Percentiles rank a stretch among this genome's conserved stretches.
Evolutionary conservation across 2,329 filamentous ascomycete species (phyloP).

Genomic region (Trichoderma guizhouense): DNA sequence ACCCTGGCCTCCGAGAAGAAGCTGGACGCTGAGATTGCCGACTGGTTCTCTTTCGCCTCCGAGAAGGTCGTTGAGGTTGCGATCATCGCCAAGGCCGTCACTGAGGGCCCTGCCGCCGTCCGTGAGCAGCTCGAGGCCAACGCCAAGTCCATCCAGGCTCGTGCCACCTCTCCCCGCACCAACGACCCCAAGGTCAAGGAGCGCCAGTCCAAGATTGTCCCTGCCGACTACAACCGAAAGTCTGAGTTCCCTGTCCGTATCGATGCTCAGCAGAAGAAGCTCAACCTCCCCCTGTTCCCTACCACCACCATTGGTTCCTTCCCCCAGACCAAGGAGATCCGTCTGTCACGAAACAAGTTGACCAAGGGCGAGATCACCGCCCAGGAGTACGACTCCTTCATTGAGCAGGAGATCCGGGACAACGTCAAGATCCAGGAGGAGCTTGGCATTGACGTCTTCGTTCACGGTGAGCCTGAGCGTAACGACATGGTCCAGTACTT

Average conservation of each 20-base stretch:
- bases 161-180: conserved; percentile 88
- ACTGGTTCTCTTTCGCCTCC: conserved; percentile 98
- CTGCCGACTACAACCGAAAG: conserved; percentile 87
- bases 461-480: conserved; percentile 98
- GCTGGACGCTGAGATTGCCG: conserved; percentile 84
- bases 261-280: conserved; percentile 81
- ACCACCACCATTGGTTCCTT: conserved; percentile 99
- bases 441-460: conserved; percentile 93
- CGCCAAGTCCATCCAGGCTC: conserved; percentile 87
- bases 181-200: conserved; percentile 98
- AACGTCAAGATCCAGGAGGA: conserved; percentile 97
- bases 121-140: conserved; percentile 91
- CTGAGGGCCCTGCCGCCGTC: conserved; percentile 83
- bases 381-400: conserved; percentile 96
- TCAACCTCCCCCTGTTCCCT: conserved; percentile 94
- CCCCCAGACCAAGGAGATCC: conserved; percentile 99
- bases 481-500: conserved; percentile 99
- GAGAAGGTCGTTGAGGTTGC: conserved; percentile 93
- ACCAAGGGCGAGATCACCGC: conserved; percentile 96
- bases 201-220: conserved; percentile 81
- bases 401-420: conserved; percentile 96
- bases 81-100: conserved; percentile 94
- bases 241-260: conserved; percentile 84
- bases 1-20: conserved; percentile 98
- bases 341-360: conserved; percentile 94